A percentile compares a stretch with the other conserved stretches of the same genome.
Evolutionary conservation across 306 rosid genomes (phyloP).

Genomic region (Arachis stenosperma): DNA sequence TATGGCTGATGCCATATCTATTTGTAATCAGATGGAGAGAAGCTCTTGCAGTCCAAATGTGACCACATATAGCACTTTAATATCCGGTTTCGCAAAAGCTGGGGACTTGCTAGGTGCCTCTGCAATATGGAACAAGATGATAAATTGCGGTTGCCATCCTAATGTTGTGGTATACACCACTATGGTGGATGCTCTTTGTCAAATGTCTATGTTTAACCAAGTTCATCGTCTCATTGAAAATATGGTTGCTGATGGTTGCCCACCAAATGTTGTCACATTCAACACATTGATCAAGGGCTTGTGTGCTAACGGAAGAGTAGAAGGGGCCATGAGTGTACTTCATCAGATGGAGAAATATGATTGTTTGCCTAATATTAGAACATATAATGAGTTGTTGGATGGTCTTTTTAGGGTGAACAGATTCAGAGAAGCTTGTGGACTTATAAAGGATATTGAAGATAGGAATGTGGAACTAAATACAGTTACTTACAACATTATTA

Average conservation of each 20-base stretch:
- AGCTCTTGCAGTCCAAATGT: constrained; percentile 61
- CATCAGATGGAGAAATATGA: constrained; percentile 63
- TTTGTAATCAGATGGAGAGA: constrained; percentile 63
- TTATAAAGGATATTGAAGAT: constrained; percentile 64
- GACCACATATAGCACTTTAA: constrained; percentile 66
- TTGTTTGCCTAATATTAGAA: constrained; percentile 71
- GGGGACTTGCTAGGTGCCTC: constrained; percentile 71
- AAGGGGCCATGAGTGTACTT: constrained; percentile 63
- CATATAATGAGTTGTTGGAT: constrained; percentile 77
- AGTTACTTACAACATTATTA: constrained; percentile 75
- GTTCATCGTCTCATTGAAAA: constrained; percentile 64
- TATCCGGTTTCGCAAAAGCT: constrained; percentile 71
- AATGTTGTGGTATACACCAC: constrained; percentile 78
- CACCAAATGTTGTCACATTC: constrained; percentile 73
- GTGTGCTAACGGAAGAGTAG: constrained; percentile 60
- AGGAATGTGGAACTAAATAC: constrained; percentile 51
- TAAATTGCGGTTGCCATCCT: constrained; percentile 66
- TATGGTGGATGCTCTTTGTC: constrained; percentile 85
- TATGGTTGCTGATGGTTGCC: constrained; percentile 71
- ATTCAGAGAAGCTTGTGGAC: constrained; percentile 63
- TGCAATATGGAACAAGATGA: constrained; percentile 81
- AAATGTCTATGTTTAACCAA: constrained; percentile 60
- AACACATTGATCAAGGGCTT: constrained; percentile 79
- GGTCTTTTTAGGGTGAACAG: constrained; percentile 64
- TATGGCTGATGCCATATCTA: constrained; percentile 54